Conservation (phyloP, 176 grass and related monocot genomes). For the Aegilops sharonensis region DNA sequence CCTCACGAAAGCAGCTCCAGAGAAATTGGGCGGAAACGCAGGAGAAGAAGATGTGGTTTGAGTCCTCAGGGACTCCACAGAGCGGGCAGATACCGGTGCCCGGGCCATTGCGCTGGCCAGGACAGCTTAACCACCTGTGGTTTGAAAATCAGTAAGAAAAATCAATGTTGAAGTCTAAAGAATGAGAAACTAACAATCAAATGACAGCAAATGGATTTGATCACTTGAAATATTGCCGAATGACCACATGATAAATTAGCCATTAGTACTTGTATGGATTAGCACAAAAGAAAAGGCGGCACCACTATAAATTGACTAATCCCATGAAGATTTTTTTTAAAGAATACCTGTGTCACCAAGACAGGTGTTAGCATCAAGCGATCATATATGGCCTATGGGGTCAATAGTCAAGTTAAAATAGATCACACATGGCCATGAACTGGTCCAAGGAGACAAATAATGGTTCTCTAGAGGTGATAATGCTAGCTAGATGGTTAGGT, state of each 20-base stretch:
- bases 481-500: conserved; percentile 17
- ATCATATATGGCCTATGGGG: not conserved
- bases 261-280: conserved; percentile 19
- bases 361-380: conserved; percentile 12
- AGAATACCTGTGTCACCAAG: not conserved
- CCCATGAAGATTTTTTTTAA: not conserved
- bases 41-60: no score
- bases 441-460: conserved; percentile 11
- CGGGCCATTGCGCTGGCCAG: not conserved
- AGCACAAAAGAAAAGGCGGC: conserved; percentile 12
- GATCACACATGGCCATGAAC: conserved; percentile 4
- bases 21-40: no score
- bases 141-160: not conserved
- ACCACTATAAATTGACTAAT: not conserved
- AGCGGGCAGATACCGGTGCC: no score
- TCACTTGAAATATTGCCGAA: not conserved
- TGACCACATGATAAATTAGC: not conserved
- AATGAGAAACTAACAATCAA: not conserved
- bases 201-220: not conserved
- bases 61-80: no score
- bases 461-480: conserved; percentile 24
- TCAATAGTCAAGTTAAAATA: conserved; percentile 42
- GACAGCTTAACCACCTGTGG: not conserved
- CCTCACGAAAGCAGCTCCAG: no score
- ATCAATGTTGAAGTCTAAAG: not conserved